These are phyloP conservation scores for Aspergillus bridgeri DNA, from an alignment of 495 filamentous ascomycete species.

Conservation along the genomic window DNA sequence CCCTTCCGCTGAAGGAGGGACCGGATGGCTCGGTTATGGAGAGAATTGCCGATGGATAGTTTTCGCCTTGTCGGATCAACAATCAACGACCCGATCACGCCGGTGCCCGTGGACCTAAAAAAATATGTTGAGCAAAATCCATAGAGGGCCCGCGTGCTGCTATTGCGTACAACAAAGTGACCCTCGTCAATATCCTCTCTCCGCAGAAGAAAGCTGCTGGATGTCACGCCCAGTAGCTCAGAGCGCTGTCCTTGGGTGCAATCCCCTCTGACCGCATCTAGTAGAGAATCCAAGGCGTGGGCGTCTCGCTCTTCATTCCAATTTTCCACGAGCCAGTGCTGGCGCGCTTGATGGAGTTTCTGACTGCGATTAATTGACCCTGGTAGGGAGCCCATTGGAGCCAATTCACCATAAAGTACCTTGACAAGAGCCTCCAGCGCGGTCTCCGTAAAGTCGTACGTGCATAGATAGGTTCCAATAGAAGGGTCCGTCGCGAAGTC, in stretches of 20 bases:
- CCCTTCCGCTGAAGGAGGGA: slow-evolving; percentile 63
- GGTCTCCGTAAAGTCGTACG: slow-evolving; percentile 90
- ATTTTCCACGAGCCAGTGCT: slow-evolving; percentile 85
- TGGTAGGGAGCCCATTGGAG: slow-evolving; percentile 68
- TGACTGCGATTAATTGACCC: slow-evolving; percentile 79
- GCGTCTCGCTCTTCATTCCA: slow-evolving; percentile 77
- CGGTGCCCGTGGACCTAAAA: slow-evolving; percentile 62
- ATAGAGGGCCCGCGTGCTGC: slow-evolving; percentile 79
- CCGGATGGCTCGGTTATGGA: slow-evolving; percentile 77
- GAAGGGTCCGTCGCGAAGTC: slow-evolving; percentile 90
- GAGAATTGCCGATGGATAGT: slow-evolving; percentile 78
- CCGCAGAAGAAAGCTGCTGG: slow-evolving; percentile 69
- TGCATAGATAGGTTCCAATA: slow-evolving; percentile 86
- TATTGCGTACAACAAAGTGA: slow-evolving; percentile 89
- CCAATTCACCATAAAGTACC: slow-evolving; percentile 72
- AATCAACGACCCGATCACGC: slow-evolving; percentile 76
- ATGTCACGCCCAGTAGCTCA: slow-evolving; percentile 62
- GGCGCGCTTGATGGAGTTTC: slow-evolving; percentile 73
- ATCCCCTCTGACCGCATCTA: slow-evolving; percentile 60
- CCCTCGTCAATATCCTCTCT: slow-evolving; percentile 66
- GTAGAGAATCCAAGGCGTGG: slow-evolving; percentile 62
- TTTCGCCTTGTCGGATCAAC: slow-evolving; percentile 81
- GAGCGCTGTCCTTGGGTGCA: slow-evolving; percentile 53
- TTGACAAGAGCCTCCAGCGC: slow-evolving; percentile 79
- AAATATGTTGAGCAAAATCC: slow-evolving; percentile 88